Evolutionary conservation across 208 protist species (phyloP).

Genomic region (Tritrichomonas musculus): DNA sequence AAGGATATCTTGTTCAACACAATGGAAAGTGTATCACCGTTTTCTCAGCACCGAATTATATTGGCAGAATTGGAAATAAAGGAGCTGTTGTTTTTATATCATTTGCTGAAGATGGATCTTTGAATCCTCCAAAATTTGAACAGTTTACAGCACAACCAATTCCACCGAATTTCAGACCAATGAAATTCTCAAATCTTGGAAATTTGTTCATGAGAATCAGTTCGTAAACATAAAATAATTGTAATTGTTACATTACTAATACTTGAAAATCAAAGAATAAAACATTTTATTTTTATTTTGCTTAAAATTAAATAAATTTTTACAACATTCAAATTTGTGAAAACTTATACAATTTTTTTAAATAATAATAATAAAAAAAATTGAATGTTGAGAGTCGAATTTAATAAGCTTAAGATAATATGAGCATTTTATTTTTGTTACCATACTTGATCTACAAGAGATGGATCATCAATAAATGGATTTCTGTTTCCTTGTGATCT

Average conservation of each 20-base stretch:
- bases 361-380: too few species aligned
- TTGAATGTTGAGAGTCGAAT: too few species aligned
- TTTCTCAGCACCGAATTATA: conserved; percentile 46
- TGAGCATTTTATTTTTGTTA: too few species aligned
- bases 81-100: conserved; percentile 70
- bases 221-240: too few species aligned
- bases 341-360: too few species aligned
- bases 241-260: too few species aligned
- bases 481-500: conserved; percentile 23
- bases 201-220: too few species aligned
- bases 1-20: conserved; percentile 46
- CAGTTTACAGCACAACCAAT: not conserved
- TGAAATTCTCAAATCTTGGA: not conserved
- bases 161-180: not conserved
- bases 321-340: too few species aligned
- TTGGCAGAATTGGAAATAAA: conserved; percentile 33
- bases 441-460: not conserved
- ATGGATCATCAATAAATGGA: not conserved
- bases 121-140: not conserved
- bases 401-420: too few species aligned
- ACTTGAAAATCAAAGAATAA: too few species aligned
- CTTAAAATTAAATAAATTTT: too few species aligned
- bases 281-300: too few species aligned
- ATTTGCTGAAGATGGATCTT: not conserved
- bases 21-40: conserved; percentile 48